These are phyloP conservation scores for Berberis thunbergii DNA, from an alignment of 164 flowering plant species.

Conservation along the genomic window DNA sequence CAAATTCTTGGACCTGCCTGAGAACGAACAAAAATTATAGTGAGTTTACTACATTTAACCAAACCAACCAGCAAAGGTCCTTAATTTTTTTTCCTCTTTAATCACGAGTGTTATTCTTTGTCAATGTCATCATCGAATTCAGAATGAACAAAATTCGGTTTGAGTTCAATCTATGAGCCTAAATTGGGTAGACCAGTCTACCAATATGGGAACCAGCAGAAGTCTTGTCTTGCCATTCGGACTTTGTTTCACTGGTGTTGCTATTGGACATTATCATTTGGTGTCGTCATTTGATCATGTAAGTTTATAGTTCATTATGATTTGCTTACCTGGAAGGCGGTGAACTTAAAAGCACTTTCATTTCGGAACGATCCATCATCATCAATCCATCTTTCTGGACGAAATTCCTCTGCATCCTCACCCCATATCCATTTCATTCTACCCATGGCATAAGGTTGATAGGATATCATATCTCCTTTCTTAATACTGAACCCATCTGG, in stretches of 20 bases:
- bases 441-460: slow-evolving; percentile 36
- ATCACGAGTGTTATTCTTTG: too few relatives aligned
- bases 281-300: background rate
- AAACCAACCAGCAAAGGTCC: background rate
- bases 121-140: too few relatives aligned
- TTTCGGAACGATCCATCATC: slow-evolving; percentile 11
- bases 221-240: too few relatives aligned
- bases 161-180: too few relatives aligned
- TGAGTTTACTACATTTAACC: background rate
- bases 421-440: slow-evolving; percentile 38
- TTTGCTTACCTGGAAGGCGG: slow-evolving; percentile 18
- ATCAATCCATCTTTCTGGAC: slow-evolving; percentile 37
- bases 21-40: background rate
- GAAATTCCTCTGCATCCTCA: slow-evolving; percentile 32
- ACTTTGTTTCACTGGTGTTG: too few relatives aligned
- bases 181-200: too few relatives aligned
- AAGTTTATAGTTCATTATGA: background rate
- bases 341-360: slow-evolving; percentile 19
- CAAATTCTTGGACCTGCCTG: slow-evolving; percentile 16
- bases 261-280: too few relatives aligned
- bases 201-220: too few relatives aligned
- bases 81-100: too few relatives aligned
- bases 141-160: too few relatives aligned
- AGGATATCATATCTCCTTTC: slow-evolving; percentile 28
- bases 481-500: slow-evolving; percentile 30